Base-by-base conservation (phyloP, 192 early-diverging fungal genomes). In the Anaeromyces robustus region DNA sequence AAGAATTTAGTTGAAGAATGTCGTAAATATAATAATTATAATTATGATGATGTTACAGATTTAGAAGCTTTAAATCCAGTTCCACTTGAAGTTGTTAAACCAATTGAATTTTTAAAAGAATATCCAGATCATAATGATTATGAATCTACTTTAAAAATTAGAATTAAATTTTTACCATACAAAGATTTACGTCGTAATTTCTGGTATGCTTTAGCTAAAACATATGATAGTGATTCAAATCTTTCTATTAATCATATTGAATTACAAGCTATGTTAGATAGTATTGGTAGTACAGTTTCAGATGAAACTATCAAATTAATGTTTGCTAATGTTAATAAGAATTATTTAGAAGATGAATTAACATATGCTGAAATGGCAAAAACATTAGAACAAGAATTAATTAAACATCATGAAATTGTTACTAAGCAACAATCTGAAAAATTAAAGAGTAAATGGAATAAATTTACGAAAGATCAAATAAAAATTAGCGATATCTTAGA, bases 231-330 rank as follows among this genome's bases (percentile, higher is more conserved):
- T 0, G 92, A 93, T 52, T 89, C 87, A 29, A 92, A 86, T 43
- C 89, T 88, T 30, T 82, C 83, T n/a, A 84, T 94, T 78, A 91
- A 89, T 81, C 83, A 85, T 28, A 80, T 92, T 5, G 88, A 90
- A 68, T 83, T 95, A 18, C 88, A 89, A 78, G 87, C 93, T 29
- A 90, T 95, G 90, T 86, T 95, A 13, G 92, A 93, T 78, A 86
- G 86, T 32, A 82, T 95, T 12, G 92, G 92, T 18, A 92, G 90
- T 30, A 93, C 89, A 2, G 85, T 94, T 28, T 87, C 90, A 0
- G 88, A 91, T 37, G 86, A 89, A 68, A 91, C 92, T 0, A 86
- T 95, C 2, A 87, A 91, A 52, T 77, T 82, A 9, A 90, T 93
- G 83, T 90, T 87, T 85, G 79, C 79, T 11, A 84, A 86, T 4